These are phyloP conservation scores for Striga asiatica DNA, from an alignment of 257 asterid species.

Conservation along the genomic window DNA sequence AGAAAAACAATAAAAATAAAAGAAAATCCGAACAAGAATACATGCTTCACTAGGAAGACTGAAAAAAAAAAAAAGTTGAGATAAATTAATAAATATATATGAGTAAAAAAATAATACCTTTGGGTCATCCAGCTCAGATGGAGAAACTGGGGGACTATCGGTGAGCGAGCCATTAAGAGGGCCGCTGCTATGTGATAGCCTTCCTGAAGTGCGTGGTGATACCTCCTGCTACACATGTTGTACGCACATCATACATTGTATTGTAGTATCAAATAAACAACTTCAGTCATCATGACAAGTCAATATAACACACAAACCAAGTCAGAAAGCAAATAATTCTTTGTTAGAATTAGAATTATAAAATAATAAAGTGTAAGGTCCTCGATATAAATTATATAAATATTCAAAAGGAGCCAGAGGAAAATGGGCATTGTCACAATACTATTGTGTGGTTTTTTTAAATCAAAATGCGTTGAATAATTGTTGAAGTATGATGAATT, in stretches of 20 bases:
- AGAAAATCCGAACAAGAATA: too few relatives aligned
- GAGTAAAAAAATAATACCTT: constrained; percentile 39
- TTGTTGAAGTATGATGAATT: not conserved
- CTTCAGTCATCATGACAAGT: not conserved
- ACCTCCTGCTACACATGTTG: constrained; percentile 72
- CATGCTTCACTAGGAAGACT: too few relatives aligned
- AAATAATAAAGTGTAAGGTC: not conserved
- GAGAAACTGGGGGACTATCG: constrained; percentile 95
- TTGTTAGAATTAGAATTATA: not conserved
- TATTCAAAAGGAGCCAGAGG: not conserved
- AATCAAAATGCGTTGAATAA: not conserved
- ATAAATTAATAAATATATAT: not conserved
- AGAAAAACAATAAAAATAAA: not conserved
- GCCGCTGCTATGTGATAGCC: constrained; percentile 97
- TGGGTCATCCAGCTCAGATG: constrained; percentile 66
- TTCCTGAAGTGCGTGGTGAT: constrained; percentile 96
- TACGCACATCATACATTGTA: constrained; percentile 5
- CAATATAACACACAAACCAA: not conserved
- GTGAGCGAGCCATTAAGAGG: constrained; percentile 80
- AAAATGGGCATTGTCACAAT: not conserved
- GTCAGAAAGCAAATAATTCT: constrained; percentile 18
- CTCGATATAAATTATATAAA: not conserved
- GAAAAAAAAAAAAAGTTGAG: not conserved
- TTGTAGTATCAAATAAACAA: not conserved
- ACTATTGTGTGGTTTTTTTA: not conserved